These are phyloP conservation scores for bread wheat (Triticum aestivum) DNA, from an alignment of 176 grass and related monocot genomes.

Conservation along the genomic window IWGSC_CS_RefSeq_v2.1 NC_057802.1:16893338-16893837, in stretches of 20 bases:
- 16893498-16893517: constrained; percentile 44
- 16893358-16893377: constrained; percentile 37
- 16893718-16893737: constrained; percentile 6
- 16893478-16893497: constrained; percentile 18
- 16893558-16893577: neutral
- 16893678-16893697: too few species aligned
- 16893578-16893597: neutral
- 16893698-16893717: neutral
- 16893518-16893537: constrained; percentile 9
- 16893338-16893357: constrained; percentile 27
- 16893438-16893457: constrained; percentile 25
- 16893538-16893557: neutral
- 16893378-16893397: constrained; percentile 35
- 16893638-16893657: neutral
- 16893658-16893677: neutral
- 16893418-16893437: constrained; percentile 10
- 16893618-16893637: neutral
- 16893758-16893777: neutral
- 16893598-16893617: neutral
- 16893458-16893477: constrained; percentile 41
- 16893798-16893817: constrained; percentile 51
- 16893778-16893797: neutral
- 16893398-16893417: constrained; percentile 43
- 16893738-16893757: constrained; percentile 10
- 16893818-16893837: neutral